These are phyloP conservation scores for Corniculantispora saksenae DNA, from an alignment of 2,329 filamentous ascomycete species.

Conservation along the genomic window DNA sequence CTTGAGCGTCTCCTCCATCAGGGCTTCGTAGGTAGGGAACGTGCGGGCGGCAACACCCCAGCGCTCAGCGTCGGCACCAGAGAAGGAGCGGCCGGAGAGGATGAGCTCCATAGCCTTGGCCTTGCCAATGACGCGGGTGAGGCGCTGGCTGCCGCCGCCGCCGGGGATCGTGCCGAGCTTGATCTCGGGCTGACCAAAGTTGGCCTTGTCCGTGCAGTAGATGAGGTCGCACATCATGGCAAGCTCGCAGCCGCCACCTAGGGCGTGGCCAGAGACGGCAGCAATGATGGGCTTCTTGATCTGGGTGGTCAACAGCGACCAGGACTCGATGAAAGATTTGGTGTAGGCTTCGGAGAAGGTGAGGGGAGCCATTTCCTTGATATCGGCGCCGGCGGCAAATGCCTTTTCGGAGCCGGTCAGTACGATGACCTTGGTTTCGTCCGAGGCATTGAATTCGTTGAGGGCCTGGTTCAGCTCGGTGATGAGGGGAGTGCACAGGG, in stretches of 20 bases:
- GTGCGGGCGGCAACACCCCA: slow-evolving; percentile 88
- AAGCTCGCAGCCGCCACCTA: slow-evolving; percentile 94
- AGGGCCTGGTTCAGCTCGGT: slow-evolving; percentile 83
- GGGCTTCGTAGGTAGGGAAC: slow-evolving; percentile 76
- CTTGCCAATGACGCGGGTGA: slow-evolving; percentile 83
- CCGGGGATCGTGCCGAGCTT: slow-evolving; percentile 92
- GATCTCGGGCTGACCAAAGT: slow-evolving; percentile 96
- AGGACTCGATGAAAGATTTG: slow-evolving; percentile 89
- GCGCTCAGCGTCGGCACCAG: slow-evolving; percentile 77
- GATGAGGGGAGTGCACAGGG: slow-evolving; percentile 88
- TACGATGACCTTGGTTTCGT: slow-evolving; percentile 73
- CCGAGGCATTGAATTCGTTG: slow-evolving; percentile 66
- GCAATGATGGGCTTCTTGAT: slow-evolving; percentile 94
- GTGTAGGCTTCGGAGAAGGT: slow-evolving; percentile 88
- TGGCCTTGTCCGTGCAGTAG: slow-evolving; percentile 83
- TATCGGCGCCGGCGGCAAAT: slow-evolving; percentile 94
- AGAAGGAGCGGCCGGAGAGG: slow-evolving; percentile 81
- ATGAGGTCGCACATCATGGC: slow-evolving; percentile 97
- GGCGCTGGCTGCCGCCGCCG: slow-evolving; percentile 84
- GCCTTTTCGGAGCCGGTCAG: slow-evolving; percentile 87
- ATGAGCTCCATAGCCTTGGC: slow-evolving; percentile 89
- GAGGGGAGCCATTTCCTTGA: slow-evolving; percentile 97
- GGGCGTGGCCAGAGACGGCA: slow-evolving; percentile 89
- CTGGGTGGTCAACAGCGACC: slow-evolving; percentile 80
- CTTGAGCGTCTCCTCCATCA: slow-evolving; percentile 77